Percentiles rank a stretch among this genome's conserved stretches.
These are phyloP conservation scores for Bertia moriformis DNA, from an alignment of 2,329 filamentous ascomycete species.

Conservation along the genomic window DNA sequence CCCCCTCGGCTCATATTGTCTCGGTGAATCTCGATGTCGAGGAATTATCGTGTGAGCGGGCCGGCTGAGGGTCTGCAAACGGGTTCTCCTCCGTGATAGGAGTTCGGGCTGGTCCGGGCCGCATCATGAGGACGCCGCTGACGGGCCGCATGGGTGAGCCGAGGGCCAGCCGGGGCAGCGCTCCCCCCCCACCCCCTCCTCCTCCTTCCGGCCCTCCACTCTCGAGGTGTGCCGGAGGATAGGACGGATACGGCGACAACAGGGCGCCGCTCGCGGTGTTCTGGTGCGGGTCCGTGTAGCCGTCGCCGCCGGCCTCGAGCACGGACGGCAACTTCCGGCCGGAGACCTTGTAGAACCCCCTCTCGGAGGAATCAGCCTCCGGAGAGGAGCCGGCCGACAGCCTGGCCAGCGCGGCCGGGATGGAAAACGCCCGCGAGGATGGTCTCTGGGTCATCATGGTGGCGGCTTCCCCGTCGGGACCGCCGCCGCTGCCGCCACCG, in stretches of 20 bases:
- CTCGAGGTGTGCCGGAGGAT: constrained; percentile 33
- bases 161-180: constrained; percentile 35
- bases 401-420: constrained; percentile 32
- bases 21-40: constrained; percentile 25
- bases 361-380: constrained; percentile 27
- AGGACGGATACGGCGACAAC: too few relatives aligned
- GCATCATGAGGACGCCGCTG: constrained; percentile 44
- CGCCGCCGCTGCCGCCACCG: constrained; percentile 4
- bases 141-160: constrained; percentile 44
- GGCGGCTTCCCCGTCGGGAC: constrained; percentile 3
- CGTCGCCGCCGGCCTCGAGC: constrained; percentile 45
- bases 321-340: constrained; percentile 52
- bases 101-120: constrained; percentile 51
- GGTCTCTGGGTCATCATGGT: constrained; percentile 28
- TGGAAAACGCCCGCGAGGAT: constrained; percentile 24
- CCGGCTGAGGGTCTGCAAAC: constrained; percentile 20
- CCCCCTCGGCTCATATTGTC: constrained; percentile 21
- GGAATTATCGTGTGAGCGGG: constrained; percentile 11
- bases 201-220: constrained; percentile 13
- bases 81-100: constrained; percentile 40
- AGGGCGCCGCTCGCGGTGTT: constrained; percentile 29
- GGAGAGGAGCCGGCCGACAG: constrained; percentile 19
- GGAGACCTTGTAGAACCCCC: constrained; percentile 50
- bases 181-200: too few relatives aligned
- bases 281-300: constrained; percentile 35